Base-by-base conservation (phyloP, 2,329 filamentous ascomycete genomes). In the Aspergillus fijiensis region DNA sequence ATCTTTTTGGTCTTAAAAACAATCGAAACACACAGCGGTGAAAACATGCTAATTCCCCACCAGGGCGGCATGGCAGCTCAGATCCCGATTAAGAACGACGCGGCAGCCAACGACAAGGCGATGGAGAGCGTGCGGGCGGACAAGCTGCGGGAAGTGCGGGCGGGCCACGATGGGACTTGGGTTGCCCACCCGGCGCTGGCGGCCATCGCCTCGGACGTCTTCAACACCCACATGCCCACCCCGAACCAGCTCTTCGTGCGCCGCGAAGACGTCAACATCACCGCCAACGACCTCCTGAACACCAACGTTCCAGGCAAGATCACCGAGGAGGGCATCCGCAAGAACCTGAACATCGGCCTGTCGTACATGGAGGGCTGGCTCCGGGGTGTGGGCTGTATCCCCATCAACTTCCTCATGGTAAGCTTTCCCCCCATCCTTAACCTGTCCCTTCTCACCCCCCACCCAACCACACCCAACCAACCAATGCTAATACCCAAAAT, bases 321-420 rank as follows among this genome's bases (percentile, higher is more conserved):
- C 75, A 97, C 94, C 69, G 94, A 98, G 78, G 92, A 89, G 5
- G 95, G 95, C 59, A 97, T 99, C 81, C 87, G 91, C 74, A 96
- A 97, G 88, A 99, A 98, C 82, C 84, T 99, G 66, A 94, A 92
- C 80, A 98, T 99, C 67, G 95, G 94, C 45, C 86, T 99, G 5
- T 90, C 90, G 55, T 99, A 99, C 81, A 99, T 98, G 94, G 95
- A 99, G 80, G 95, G 92, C 63, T 99, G 95, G 95, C 84, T 98
- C 62, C 89, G 93, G 63, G 95, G 94, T 35, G 85, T 98, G 23
- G 95, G 95, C 60, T 99, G 95, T 71, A 93, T 98, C 56, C 95
- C 95, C 52, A 97, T 98, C 80, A 97, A 98, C 84, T 96, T 89
- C 77, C 84, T 98, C 58, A 98, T 98, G 94, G 86, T 79, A 74